Evolutionary conservation across 1,139 yeast genomes (phyloP).

Genomic region (Hyphopichia khmerensis): DNA sequence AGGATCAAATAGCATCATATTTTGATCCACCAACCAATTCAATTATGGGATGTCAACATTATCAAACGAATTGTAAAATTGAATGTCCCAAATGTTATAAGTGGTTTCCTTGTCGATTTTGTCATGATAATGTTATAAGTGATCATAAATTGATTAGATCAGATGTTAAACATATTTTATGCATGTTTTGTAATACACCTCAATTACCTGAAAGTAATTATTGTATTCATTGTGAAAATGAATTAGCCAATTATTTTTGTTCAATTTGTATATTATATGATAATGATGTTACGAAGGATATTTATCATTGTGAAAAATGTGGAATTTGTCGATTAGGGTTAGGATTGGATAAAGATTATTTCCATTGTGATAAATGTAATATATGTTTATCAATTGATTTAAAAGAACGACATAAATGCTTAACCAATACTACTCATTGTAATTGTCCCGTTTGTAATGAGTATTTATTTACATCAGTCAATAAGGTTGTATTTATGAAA

Average conservation of each 20-base stretch:
- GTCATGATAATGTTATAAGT: constrained; percentile 66
- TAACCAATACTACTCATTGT: constrained; percentile 84
- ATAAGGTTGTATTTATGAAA: constrained; percentile 85
- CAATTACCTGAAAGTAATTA: constrained; percentile 66
- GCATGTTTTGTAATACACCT: constrained; percentile 76
- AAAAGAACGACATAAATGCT: constrained; percentile 75
- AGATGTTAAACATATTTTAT: constrained; percentile 66
- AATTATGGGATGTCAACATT: constrained; percentile 77
- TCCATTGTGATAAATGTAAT: constrained; percentile 89
- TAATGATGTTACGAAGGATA: constrained; percentile 74
- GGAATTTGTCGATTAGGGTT: constrained; percentile 90
- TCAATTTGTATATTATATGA: constrained; percentile 77
- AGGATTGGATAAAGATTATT: constrained; percentile 84
- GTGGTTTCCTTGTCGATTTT: constrained; percentile 82
- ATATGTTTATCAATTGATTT: constrained; percentile 84
- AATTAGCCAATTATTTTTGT: constrained; percentile 78
- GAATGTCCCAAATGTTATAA: constrained; percentile 73
- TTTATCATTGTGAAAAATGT: constrained; percentile 90
- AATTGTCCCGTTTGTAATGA: constrained; percentile 94
- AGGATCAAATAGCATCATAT: constrained; percentile 54
- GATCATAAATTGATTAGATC: constrained; percentile 65
- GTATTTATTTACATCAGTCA: constrained; percentile 82
- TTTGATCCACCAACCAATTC: constrained; percentile 30
- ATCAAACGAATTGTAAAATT: constrained; percentile 78
- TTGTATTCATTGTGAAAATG: constrained; percentile 65